These are phyloP conservation scores for Inga leiocalycina DNA, from an alignment of 306 rosid genomes.

Conservation along the genomic window DNA sequence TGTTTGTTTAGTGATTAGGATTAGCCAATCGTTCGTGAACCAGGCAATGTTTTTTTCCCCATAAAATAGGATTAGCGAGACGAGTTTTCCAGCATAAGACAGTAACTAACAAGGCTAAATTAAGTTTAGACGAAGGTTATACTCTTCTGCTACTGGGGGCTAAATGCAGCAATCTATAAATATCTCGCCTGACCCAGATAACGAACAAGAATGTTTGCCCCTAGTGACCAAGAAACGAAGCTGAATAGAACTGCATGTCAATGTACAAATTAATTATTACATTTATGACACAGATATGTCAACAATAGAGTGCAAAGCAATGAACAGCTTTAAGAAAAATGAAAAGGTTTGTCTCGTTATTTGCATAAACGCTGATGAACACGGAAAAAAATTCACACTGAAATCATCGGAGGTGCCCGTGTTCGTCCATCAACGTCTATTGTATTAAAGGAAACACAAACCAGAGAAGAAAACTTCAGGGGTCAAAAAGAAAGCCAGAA, in stretches of 20 bases:
- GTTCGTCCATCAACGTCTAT: no score
- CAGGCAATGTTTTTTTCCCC: no score
- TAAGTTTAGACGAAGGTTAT: not conserved
- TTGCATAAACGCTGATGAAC: not conserved
- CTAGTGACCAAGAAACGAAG: conserved; percentile 97
- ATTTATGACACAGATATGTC: not conserved
- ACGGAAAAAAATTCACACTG: not conserved
- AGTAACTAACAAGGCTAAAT: not conserved
- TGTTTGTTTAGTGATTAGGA: not conserved
- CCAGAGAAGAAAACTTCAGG: no score
- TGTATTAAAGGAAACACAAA: no score
- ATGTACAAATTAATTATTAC: conserved; percentile 5
- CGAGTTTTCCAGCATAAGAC: no score
- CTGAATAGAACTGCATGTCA: conserved; percentile 92
- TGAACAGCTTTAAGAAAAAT: not conserved
- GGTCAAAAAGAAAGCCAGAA: no score
- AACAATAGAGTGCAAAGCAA: not conserved
- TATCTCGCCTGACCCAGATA: conserved; percentile 80
- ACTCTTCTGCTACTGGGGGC: not conserved
- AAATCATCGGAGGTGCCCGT: no score
- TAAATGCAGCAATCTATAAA: not conserved
- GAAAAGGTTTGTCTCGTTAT: no score
- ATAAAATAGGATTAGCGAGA: no score
- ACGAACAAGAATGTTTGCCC: conserved; percentile 92
- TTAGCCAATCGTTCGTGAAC: not conserved